phyloP scores from a whole-genome alignment of 1,139 yeast species.

The Wickerhamomyces sp. region DNA sequence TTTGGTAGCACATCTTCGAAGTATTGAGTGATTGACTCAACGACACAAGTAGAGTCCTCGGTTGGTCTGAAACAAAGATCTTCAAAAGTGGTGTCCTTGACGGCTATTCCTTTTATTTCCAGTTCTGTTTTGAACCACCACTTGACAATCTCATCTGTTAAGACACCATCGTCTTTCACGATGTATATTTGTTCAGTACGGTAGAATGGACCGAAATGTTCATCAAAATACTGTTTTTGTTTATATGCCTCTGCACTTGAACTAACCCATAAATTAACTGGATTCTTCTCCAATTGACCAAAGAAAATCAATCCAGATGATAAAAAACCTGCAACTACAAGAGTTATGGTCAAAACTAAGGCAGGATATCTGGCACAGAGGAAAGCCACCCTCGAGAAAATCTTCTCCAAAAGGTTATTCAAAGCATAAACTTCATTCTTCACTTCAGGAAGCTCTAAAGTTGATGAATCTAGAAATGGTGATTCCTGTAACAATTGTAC shows the following conservation, averaged over 20 bases:
- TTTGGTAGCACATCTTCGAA: conserved; percentile 66
- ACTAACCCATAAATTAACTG: conserved; percentile 86
- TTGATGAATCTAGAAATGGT: conserved; percentile 14
- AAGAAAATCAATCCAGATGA: conserved; percentile 50
- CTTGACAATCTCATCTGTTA: conserved; percentile 52
- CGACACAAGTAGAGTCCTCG: conserved; percentile 66
- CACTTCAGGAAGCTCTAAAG: conserved; percentile 16
- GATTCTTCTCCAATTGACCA: conserved; percentile 65
- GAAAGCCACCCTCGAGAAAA: conserved; percentile 46
- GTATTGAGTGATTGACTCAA: conserved; percentile 90
- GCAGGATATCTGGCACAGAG: conserved; percentile 58
- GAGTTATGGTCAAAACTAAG: conserved; percentile 41
- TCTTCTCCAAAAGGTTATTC: conserved; percentile 38
- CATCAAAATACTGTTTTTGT: conserved; percentile 68
- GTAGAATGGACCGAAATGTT: conserved; percentile 86
- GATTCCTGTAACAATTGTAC: conserved; percentile 20
- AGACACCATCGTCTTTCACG: conserved; percentile 58
- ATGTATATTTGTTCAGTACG: conserved; percentile 81
- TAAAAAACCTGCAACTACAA: conserved; percentile 39
- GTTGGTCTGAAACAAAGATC: conserved; percentile 82
- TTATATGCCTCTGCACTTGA: conserved; percentile 66
- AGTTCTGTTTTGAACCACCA: conserved; percentile 88
- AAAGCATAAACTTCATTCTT: conserved; percentile 32
- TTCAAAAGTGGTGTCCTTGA: conserved; percentile 34
- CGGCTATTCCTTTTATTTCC: conserved; percentile 37